These are phyloP conservation scores for Lavandula angustifolia DNA, from an alignment of 257 asterid species.

Conservation along the genomic window DNA sequence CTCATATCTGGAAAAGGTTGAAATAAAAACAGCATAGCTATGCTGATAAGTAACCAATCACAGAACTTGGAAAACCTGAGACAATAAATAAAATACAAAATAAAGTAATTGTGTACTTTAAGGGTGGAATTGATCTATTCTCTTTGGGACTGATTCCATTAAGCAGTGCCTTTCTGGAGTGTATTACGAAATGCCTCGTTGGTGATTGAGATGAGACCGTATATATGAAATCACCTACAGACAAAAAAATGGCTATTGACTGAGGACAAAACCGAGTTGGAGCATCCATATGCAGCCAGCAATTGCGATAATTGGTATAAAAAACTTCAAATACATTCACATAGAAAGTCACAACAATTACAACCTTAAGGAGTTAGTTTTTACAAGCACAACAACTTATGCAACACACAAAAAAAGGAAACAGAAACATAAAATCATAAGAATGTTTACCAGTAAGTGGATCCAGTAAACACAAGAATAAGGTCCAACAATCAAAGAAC, in stretches of 20 bases:
- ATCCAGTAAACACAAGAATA: constrained; percentile 21
- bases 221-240: constrained; percentile 88
- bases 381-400: neutral
- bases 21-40: constrained; percentile 17
- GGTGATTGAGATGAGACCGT: constrained; percentile 95
- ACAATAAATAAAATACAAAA: constrained; percentile 14
- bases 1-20: constrained; percentile 65
- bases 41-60: constrained; percentile 19
- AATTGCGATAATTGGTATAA: constrained; percentile 20
- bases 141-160: constrained; percentile 93
- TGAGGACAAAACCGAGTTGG: constrained; percentile 16
- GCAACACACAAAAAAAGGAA: neutral
- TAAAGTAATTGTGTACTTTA: constrained; percentile 56
- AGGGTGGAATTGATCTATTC: constrained; percentile 87
- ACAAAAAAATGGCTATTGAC: constrained; percentile 28
- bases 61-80: constrained; percentile 3
- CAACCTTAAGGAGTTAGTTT: constrained; percentile 14
- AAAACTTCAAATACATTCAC: neutral
- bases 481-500: neutral
- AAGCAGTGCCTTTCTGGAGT: constrained; percentile 93
- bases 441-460: neutral
- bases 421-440: constrained; percentile 7
- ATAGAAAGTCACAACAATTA: neutral
- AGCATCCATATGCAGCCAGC: constrained; percentile 23
- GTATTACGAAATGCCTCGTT: constrained; percentile 84